Base-by-base conservation (phyloP, 1,139 yeast species). In the Taphrina betulina region DNA sequence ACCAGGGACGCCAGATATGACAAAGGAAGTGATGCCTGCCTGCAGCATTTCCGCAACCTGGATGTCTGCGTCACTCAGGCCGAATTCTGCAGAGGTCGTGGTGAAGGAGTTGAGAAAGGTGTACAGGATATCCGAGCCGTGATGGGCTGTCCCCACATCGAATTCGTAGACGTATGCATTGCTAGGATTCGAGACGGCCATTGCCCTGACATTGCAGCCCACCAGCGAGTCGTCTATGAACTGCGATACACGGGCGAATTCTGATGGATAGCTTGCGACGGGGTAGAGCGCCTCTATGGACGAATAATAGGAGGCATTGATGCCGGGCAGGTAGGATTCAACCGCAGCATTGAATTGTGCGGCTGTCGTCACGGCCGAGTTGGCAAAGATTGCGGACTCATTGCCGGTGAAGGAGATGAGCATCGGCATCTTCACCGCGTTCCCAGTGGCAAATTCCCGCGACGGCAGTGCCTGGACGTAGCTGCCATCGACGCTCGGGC, bases 101-200 rank as follows among this genome's bases (percentile, higher is more conserved):
- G 45, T 19, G 17, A 24, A 28, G 45, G 31, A 24, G 23, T 24
- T 28, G 2, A 24, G 34, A 16, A 40, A 40, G 3, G 45, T 40
- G 19, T 40, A 40, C 33, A 22, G 33, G 20, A 43, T 43, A 12
- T 34, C 50, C 23, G 26, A 22, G 10, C 50, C 50, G n/a, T 43
- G 50, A 20, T 24, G 40, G 7, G 50, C 50, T 7, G 50, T 24
- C 5, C 35, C 35, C 1, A 43, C 40, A 17, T 31, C n/a, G 24
- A 43, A 43, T 12, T 22, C 29, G 22, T 43, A 43, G 20, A 24
- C 34, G 17, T 19, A 43, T 2, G 50, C 16, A 22, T n/a, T 43
- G 37, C 22, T 34, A 10, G 28, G 28, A 12, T 24, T 24, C 36
- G 50, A 24, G 1, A 16, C 10, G 5, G 40, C 50, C 37, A 43